A percentile compares a stretch with the other conserved stretches of the same genome.
Conservation (phyloP, 176 grass and related monocot species). For the Musa troglodytarum region DNA sequence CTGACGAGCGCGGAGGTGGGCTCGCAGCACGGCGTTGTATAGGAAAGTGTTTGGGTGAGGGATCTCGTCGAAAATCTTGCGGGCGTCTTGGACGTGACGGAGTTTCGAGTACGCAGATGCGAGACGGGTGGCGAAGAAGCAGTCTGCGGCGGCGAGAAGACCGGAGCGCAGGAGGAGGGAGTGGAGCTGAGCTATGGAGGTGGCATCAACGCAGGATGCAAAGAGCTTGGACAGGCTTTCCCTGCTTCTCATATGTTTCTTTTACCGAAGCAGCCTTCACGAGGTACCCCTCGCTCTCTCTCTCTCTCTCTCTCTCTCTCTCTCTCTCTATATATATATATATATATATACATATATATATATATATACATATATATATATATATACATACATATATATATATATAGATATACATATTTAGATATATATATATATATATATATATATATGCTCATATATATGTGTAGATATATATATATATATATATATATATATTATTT, state of each 20-base stretch:
- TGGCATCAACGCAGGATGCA: conserved; percentile 1
- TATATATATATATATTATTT: no score
- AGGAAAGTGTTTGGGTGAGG: conserved; percentile 26
- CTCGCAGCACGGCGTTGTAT: conserved; percentile 53
- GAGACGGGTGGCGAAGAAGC: conserved; percentile 22
- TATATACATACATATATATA: no score
- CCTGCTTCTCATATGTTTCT: conserved; percentile 5
- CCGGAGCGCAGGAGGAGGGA: conserved; percentile 35
- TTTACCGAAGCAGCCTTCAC: no score
- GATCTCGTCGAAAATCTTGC: conserved; percentile 56
- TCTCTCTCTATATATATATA: no score
- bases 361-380: no score
- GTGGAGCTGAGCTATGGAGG: conserved; percentile 26
- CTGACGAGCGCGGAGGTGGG: conserved; percentile 31
- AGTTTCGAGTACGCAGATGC: conserved; percentile 4
- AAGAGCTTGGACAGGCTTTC: not conserved
- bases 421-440: no score
- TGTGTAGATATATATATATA: no score
- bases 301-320: no score
- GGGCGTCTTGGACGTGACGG: conserved; percentile 21
- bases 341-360: no score
- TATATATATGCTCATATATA: no score
- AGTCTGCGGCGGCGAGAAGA: conserved; percentile 25
- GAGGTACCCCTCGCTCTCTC: no score
- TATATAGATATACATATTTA: no score